Evolutionary conservation across 1,284 basidiomycete genomes (phyloP), one percentile per base, ranked within the genome.

Genomic region (Ustilago esculenta): DNA sequence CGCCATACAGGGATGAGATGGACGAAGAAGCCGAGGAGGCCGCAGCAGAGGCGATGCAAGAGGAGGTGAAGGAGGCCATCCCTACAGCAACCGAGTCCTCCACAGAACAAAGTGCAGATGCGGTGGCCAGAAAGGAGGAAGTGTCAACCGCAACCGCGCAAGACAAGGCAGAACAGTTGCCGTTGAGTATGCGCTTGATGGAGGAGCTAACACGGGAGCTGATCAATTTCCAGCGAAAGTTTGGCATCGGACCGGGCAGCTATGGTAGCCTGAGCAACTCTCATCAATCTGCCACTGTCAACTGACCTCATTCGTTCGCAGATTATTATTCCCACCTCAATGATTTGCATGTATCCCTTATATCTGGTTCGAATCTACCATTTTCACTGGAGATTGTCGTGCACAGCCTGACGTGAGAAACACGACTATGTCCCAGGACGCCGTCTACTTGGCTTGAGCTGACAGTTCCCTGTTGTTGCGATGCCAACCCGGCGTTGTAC

Each of bases 1-100:
- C 65, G 8, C 45, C 57, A 2, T 58, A 68, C 35, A 29, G 42
- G 33, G 61, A 65, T n/a, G 52, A 61, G 41, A 32, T 47, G 55
- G 55, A 87, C 1, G 89, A 87, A 71, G 90, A 90, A 44, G 85
- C 86, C 29, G 90, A 91, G n/a, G n/a, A n/a, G 81, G 86, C 90
- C 41, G 86, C 85, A 35, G 86, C 90, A 64, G 84, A 92, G 72
- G 86, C 86, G 55, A 51, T 33, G 36, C 61, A 50, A 5, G 34
- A 54, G 15, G 46, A 50, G 14, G 42, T 18, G 42, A 50, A 54
- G 23, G 14, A 52, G 0, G 35, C 34, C 5, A 30, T 27, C 23
- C 49, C 7, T n/a, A 18, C 23, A 12, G 24, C 25, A 11, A 15
- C 14, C 20, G 39, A 36, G 4, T 29, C 40, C 23, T 18, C 47